Conservation (phyloP, 169 alveolate genomes). For the Plasmodium fragile region DNA sequence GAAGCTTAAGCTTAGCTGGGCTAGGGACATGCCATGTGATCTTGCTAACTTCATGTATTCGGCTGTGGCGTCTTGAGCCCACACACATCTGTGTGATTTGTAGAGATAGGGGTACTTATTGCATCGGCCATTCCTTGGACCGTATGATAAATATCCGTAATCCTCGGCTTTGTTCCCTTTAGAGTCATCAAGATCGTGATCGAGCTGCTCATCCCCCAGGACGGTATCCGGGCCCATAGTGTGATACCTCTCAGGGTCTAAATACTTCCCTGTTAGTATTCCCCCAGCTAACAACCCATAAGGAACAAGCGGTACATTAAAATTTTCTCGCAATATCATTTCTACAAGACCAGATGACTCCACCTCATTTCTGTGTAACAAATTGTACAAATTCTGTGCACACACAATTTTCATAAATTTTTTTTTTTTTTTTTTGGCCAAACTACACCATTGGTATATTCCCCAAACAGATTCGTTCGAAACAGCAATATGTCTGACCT, state of each 20-base stretch:
- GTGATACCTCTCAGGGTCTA: constrained; percentile 88
- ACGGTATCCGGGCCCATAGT: constrained; percentile 67
- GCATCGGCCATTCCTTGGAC: constrained; percentile 88
- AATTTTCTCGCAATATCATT: constrained; percentile 79
- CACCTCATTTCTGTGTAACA: constrained; percentile 87
- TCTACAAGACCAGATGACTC: constrained; percentile 88
- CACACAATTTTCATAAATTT: constrained; percentile 78
- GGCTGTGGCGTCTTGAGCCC: constrained; percentile 89
- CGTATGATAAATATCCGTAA: constrained; percentile 87
- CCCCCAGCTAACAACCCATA: constrained; percentile 91
- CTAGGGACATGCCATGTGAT: constrained; percentile 84
- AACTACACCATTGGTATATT: constrained; percentile 77
- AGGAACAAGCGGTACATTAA: constrained; percentile 88
- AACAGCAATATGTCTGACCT: constrained; percentile 85
- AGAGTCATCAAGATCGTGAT: constrained; percentile 27
- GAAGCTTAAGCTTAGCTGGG: constrained; percentile 87
- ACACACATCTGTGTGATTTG: constrained; percentile 90
- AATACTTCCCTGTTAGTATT: constrained; percentile 89
- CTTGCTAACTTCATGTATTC: constrained; percentile 88
- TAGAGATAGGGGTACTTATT: constrained; percentile 85
- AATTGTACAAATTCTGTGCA: constrained; percentile 84
- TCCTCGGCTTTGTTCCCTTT: constrained; percentile 84
- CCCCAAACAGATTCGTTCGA: constrained; percentile 90
- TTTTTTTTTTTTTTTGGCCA: constrained; percentile 77
- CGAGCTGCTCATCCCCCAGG: constrained; percentile 60